phyloP scores from a whole-genome alignment of 306 rosid genomes.

The Adenanthera pavonina region DNA sequence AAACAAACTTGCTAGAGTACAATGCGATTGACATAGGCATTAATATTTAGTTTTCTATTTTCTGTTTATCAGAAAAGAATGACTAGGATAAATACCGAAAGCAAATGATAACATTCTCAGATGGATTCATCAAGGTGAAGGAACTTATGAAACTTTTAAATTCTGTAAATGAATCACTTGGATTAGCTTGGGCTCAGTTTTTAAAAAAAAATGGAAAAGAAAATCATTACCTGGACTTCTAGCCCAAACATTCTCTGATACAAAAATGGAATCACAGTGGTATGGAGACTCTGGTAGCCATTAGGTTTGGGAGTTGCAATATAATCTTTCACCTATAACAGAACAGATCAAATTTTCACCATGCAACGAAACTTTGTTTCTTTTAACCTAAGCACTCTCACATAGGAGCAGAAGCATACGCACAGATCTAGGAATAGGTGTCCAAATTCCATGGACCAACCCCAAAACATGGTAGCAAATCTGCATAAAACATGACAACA shows the following conservation, averaged over 20 bases:
- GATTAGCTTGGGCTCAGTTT: constrained; percentile 17
- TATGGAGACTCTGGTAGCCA: constrained; percentile 98
- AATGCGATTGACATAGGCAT: background rate
- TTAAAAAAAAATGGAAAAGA: background rate
- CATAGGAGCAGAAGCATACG: constrained; percentile 51
- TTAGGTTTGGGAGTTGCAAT: constrained; percentile 98
- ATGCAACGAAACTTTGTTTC: constrained; percentile 35
- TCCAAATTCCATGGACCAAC: constrained; percentile 94
- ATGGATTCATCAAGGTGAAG: background rate
- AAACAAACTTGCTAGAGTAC: constrained; percentile 10
- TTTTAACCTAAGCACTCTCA: constrained; percentile 28
- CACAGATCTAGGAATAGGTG: constrained; percentile 97
- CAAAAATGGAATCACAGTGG: constrained; percentile 93
- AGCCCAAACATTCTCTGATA: constrained; percentile 93
- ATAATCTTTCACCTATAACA: constrained; percentile 84
- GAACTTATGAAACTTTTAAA: constrained; percentile 4
- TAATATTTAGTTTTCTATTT: background rate
- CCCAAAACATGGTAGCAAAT: constrained; percentile 98
- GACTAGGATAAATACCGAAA: background rate
- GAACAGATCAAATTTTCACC: constrained; percentile 28
- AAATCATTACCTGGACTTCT: constrained; percentile 86
- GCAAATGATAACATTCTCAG: background rate
- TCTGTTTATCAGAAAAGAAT: background rate
- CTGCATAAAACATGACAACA: constrained; percentile 58
- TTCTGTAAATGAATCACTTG: constrained; percentile 13